These are phyloP conservation scores for Vaccinium macrocarpon DNA, from an alignment of 148 eudicot species.

Conservation along the genomic window DNA sequence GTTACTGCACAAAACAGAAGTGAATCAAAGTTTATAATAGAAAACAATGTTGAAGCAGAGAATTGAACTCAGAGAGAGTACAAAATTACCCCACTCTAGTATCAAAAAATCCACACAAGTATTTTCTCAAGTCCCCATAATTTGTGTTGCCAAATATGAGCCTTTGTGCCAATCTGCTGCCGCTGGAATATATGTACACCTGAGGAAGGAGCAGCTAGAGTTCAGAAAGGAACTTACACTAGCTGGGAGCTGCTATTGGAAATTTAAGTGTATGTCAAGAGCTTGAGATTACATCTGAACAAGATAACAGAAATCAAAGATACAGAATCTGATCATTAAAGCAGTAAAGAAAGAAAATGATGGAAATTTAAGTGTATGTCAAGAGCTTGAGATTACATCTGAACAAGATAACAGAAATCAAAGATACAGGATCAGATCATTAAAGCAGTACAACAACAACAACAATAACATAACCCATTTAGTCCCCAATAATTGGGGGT, in stretches of 20 bases:
- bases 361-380: too few species aligned
- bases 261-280: background rate
- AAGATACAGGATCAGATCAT: too few species aligned
- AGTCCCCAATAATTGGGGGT: too few species aligned
- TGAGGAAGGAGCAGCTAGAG: conserved; percentile 24
- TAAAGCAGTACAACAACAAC: too few species aligned
- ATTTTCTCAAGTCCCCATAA: conserved; percentile 80
- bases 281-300: background rate
- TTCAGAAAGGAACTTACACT: too few species aligned
- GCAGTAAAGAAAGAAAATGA: background rate
- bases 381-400: too few species aligned
- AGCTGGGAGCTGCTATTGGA: too few species aligned
- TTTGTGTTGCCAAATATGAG: conserved; percentile 80
- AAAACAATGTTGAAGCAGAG: conserved; percentile 16
- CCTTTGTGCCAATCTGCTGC: conserved; percentile 96
- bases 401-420: too few species aligned
- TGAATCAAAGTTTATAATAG: background rate
- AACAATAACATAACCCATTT: too few species aligned
- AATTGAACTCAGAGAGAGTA: background rate
- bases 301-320: background rate
- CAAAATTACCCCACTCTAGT: conserved; percentile 76
- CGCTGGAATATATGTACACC: conserved; percentile 97
- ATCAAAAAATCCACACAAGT: conserved; percentile 80
- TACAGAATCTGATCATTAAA: background rate
- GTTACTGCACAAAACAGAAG: conserved; percentile 37